These are phyloP conservation scores for Dovyalis caffra DNA, from an alignment of 345 rosid genomes.

Conservation along the genomic window DNA sequence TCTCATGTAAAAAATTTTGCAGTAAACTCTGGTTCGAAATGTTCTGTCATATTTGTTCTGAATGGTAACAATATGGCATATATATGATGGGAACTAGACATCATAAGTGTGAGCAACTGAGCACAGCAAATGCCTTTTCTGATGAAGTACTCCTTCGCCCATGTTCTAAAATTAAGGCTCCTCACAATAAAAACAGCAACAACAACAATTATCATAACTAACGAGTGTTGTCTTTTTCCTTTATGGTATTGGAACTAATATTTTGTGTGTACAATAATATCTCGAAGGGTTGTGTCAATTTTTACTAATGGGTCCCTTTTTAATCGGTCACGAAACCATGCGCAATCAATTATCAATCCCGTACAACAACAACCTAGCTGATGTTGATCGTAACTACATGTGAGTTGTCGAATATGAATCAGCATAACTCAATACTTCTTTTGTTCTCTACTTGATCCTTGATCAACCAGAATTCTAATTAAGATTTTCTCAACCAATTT, in stretches of 20 bases:
- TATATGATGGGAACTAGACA: conserved; percentile 1
- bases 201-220: neutral
- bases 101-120: neutral
- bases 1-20: too few relatives aligned
- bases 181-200: neutral
- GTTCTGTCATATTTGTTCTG: neutral
- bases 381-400: neutral
- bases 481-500: neutral
- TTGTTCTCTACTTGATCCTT: neutral
- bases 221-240: neutral
- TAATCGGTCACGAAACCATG: conserved; percentile 11
- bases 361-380: neutral
- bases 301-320: neutral
- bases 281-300: neutral
- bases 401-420: conserved; percentile 1
- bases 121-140: neutral
- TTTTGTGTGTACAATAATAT: neutral
- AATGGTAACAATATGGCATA: neutral
- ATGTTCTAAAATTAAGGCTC: neutral
- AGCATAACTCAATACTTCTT: neutral
- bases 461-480: neutral
- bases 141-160: neutral
- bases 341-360: conserved; percentile 1
- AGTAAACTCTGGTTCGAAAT: neutral
- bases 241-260: neutral